Evolutionary conservation across 495 filamentous ascomycete species (phyloP), one percentile per base, ranked within the genome.

Genomic region (Aspergillus kassunensis): DNA sequence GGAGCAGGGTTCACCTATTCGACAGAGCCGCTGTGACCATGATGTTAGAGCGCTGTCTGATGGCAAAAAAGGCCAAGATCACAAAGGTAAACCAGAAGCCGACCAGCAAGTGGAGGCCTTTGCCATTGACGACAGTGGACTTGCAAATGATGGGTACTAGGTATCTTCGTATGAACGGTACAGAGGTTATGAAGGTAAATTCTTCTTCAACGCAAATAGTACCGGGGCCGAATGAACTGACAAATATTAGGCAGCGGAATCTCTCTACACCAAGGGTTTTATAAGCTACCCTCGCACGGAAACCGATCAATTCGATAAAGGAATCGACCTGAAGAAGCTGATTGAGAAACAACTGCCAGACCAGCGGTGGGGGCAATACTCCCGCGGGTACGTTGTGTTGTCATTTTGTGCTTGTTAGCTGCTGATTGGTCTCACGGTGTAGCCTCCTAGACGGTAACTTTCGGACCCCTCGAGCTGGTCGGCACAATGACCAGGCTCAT

Each of bases 201-300:
- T 31, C 21, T 48, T 49, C 13, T n/a, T n/a, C n/a, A n/a, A n/a
- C n/a, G n/a, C n/a, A n/a, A n/a, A n/a, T n/a, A n/a, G n/a, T n/a
- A n/a, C n/a, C n/a, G n/a, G n/a, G n/a, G n/a, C n/a, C n/a, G 24
- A 2, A n/a, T 29, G 45, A 10, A 46, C 58, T 65, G 9, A 60
- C 49, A 6, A 24, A 21, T 30, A 19, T 19, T 13, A 80, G 79
- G 62, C 87, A 21, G 93, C 93, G 25, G 93, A 98, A 68, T 72
- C 72, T n/a, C 78, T 98, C 3, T 98, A 98, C 70, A 89, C 86
- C 19, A 90, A 89, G 61, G 93, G 93, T 0, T 97, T 89, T 72
- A 97, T 97, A 68, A 95, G 89, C 68, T 98, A 98, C 65, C 93
- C 93, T 6, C 82, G 93, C 56, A 98, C 93, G 3, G 93, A 98